A percentile compares a stretch with the other conserved stretches of the same genome.
phyloP scores from a whole-genome alignment of 2,329 filamentous ascomycete genomes.

The Xylariaceae sp. region DNA sequence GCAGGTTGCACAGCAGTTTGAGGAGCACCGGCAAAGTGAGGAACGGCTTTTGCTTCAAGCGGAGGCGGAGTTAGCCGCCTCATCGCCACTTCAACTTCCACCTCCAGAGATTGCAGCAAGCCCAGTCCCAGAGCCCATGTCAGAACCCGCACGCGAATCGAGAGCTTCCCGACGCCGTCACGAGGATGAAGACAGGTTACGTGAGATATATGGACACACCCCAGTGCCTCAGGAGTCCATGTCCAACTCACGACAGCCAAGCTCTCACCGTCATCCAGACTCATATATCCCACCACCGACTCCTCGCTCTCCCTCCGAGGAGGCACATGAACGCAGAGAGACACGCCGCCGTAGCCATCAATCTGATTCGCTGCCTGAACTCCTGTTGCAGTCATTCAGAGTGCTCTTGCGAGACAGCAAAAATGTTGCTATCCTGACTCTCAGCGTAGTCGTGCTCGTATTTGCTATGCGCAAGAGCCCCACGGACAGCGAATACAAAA shows the following conservation, averaged over 20 bases:
- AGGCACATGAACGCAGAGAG: constrained; percentile 31
- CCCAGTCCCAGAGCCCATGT: constrained; percentile 6
- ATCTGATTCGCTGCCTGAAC: constrained; percentile 48
- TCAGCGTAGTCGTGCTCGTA: constrained; percentile 51
- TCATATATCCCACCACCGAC: constrained; percentile 25
- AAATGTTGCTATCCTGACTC: constrained; percentile 54
- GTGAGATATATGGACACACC: constrained; percentile 51
- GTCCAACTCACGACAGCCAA: constrained; percentile 9
- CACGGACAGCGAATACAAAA: constrained; percentile 22
- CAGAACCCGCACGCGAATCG: constrained; percentile 24
- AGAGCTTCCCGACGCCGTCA: constrained; percentile 29
- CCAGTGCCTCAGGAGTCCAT: constrained; percentile 12
- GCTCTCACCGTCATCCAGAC: constrained; percentile 18
- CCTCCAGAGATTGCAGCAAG: constrained; percentile 11
- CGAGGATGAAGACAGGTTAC: constrained; percentile 47
- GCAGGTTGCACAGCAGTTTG: constrained; percentile 30
- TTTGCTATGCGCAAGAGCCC: constrained; percentile 40
- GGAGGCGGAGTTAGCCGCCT: constrained; percentile 24
- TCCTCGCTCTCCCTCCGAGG: constrained; percentile 24
- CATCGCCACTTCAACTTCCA: neutral
- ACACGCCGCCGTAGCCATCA: constrained; percentile 31
- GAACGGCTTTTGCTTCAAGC: constrained; percentile 25
- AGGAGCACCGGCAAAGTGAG: constrained; percentile 31
- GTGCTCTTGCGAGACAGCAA: constrained; percentile 55
- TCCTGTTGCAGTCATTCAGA: constrained; percentile 50